Evolutionary conservation across 805 yeast species (phyloP).

Genomic region (Candida chilensis): DNA sequence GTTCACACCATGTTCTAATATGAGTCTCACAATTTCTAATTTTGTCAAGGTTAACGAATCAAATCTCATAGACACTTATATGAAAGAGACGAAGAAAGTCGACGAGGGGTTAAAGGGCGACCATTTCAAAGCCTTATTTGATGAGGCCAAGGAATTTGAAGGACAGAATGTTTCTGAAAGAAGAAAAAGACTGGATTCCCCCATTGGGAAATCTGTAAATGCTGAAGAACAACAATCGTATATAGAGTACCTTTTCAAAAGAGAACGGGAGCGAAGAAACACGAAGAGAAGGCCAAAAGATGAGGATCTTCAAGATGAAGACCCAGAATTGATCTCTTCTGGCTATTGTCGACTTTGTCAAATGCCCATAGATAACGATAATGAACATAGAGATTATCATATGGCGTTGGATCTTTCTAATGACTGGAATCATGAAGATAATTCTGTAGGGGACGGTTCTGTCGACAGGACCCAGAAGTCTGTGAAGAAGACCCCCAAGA

Average conservation of each 20-base stretch:
- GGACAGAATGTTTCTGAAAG: background rate
- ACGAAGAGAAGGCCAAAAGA: background rate
- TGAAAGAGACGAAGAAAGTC: background rate
- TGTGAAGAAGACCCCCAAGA: constrained; percentile 1
- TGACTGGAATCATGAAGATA: constrained; percentile 1
- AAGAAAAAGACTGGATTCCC: too few species aligned
- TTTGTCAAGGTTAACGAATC: constrained; percentile 18
- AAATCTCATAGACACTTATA: constrained; percentile 8
- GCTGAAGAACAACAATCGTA: too few species aligned
- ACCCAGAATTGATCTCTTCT: background rate
- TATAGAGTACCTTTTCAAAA: background rate
- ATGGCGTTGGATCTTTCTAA: constrained; percentile 3
- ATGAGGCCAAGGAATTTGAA: background rate
- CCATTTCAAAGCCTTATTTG: background rate
- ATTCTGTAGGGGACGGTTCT: background rate
- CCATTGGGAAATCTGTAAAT: too few species aligned
- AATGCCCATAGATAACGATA: constrained; percentile 2
- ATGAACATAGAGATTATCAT: constrained; percentile 5
- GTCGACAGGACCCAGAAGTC: background rate
- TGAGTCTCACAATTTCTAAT: constrained; percentile 23
- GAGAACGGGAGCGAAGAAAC: background rate
- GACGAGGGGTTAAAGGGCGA: background rate
- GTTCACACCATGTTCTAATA: constrained; percentile 1
- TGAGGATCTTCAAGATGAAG: too few species aligned
- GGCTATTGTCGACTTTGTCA: background rate